Percentiles rank a stretch among this genome's conserved stretches.
Conservation (phyloP, 1,139 yeast genomes). For the Tardiomyces blankii region DNA sequence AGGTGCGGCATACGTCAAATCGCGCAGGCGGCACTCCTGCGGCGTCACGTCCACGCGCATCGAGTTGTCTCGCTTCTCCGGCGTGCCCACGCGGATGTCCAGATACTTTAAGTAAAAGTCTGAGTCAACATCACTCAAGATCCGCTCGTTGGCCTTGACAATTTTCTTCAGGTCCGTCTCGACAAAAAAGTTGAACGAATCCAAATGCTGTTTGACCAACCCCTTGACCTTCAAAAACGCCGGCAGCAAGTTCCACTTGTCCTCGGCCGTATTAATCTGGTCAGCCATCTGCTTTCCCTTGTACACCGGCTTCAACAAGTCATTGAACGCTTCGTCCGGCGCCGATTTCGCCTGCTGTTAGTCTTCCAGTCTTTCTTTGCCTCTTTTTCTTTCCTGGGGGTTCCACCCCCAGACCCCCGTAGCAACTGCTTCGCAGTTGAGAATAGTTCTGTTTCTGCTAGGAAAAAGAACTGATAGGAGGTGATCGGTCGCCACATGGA, state of each 20-base stretch:
- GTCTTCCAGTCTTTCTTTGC: neutral
- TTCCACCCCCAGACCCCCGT: too few species aligned
- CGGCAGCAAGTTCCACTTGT: constrained; percentile 92
- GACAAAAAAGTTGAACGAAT: constrained; percentile 91
- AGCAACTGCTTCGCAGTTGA: too few species aligned
- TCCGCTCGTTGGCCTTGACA: constrained; percentile 78
- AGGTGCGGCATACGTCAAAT: constrained; percentile 91
- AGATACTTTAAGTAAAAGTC: constrained; percentile 86
- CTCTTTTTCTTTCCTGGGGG: too few species aligned
- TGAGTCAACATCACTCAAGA: constrained; percentile 92
- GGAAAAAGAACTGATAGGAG: too few species aligned
- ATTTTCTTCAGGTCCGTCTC: constrained; percentile 89
- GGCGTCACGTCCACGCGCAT: constrained; percentile 50
- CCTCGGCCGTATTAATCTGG: constrained; percentile 78
- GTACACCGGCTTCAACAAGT: constrained; percentile 66
- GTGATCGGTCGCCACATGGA: too few species aligned
- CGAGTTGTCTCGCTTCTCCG: constrained; percentile 43
- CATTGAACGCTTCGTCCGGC: constrained; percentile 18
- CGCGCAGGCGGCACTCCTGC: constrained; percentile 93
- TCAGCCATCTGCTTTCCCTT: constrained; percentile 82
- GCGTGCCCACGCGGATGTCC: constrained; percentile 71
- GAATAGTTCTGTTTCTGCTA: too few species aligned
- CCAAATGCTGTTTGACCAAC: constrained; percentile 90
- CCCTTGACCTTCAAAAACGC: constrained; percentile 95
- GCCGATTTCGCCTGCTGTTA: neutral